These are phyloP conservation scores for Nicotiana knightiana DNA, from an alignment of 257 asterid genomes.

Conservation along the genomic window DNA sequence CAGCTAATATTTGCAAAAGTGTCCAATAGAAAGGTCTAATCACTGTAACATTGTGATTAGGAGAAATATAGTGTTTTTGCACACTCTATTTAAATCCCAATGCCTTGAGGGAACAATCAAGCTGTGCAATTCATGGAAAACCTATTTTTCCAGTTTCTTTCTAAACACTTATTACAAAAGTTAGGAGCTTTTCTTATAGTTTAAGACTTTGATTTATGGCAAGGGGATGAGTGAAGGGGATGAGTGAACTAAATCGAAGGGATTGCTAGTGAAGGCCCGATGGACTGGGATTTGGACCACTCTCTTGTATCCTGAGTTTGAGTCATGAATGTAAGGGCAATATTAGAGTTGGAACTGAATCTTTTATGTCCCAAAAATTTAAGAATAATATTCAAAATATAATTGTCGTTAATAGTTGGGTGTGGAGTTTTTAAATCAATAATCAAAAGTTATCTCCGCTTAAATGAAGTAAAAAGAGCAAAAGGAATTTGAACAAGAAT, in stretches of 20 bases:
- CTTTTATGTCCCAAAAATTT: background rate
- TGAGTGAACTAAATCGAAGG: background rate
- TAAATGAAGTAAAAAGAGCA: background rate
- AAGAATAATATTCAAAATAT: background rate
- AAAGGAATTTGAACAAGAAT: background rate
- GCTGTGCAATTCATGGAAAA: background rate
- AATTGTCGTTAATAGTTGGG: background rate
- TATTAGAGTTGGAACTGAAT: background rate
- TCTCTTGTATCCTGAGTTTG: background rate
- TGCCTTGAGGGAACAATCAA: background rate
- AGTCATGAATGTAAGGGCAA: background rate
- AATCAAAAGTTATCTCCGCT: background rate
- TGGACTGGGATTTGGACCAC: background rate
- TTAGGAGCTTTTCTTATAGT: background rate
- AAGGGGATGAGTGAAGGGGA: background rate
- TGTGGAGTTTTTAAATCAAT: background rate
- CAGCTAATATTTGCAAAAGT: too few relatives aligned
- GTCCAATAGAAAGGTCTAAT: background rate
- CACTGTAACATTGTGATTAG: background rate
- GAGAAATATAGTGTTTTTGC: background rate
- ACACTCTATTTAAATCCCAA: background rate
- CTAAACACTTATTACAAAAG: background rate
- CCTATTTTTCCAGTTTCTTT: background rate
- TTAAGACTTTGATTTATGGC: background rate
- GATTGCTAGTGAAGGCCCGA: background rate